Base-by-base conservation (phyloP, 257 asterid genomes). In the Plantago major region DNA sequence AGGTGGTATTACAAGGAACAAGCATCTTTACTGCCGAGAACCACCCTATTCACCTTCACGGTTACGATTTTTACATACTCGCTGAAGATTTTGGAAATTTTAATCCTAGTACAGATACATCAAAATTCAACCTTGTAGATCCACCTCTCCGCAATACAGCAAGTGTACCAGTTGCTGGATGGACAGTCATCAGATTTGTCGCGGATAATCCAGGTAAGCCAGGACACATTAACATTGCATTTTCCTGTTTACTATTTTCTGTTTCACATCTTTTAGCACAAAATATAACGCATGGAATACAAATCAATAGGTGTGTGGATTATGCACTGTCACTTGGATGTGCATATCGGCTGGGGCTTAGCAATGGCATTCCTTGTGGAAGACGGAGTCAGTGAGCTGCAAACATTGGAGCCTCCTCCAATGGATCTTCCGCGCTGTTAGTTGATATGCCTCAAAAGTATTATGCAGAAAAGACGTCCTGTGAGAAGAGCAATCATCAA, bases 41-140 rank as follows among this genome's bases (percentile, higher is more conserved):
- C 68, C 99, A 89, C 74, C 99, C 99, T 0, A 83, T 92, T 46
- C 99, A 92, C 77, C 95, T 92, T 38, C 99, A 92, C 28, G 99
- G 99, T 8, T 86, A 86, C 45, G 95, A 92, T 48, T 92, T 92
- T 62, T 92, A 82, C 45, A 81, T 92, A 6, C 22, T 89, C 16
- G 96, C 89, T 0, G 94, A 89, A 70, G 99, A 96, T 0, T 89
- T 86, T 19, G 99, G 97, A 14, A 92, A 89, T 56, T 92, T 89
- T 64, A 74, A 92, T 47, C 78, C 89, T 0, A 73, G 55, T 37
- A 81, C 44, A 7, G 97, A 92, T 74, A 81, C 88, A 0, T 42
- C 82, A 8, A 86, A 81, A 59, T 92, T 86, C 58, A 92, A 92
- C 73, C 96, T 92, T 7, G 73, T 81, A 8, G 94, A 91, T 72